Conservation (phyloP, 164 flowering plant genomes). For the Aristolochia californica region DNA sequence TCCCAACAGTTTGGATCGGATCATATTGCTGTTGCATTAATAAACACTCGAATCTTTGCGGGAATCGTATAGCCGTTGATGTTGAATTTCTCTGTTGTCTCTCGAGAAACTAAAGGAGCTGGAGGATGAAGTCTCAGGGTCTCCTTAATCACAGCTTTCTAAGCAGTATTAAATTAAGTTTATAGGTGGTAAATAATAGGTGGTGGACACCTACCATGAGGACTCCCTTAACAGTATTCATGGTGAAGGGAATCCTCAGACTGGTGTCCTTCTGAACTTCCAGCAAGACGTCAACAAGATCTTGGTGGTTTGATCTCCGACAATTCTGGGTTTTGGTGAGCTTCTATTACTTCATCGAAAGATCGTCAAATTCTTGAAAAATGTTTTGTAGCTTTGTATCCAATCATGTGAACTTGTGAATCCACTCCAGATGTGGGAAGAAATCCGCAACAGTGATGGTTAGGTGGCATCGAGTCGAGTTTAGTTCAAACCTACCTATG, state of each 20-base stretch:
- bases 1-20: conserved; percentile 4
- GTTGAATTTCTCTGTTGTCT: background rate
- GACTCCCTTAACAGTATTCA: background rate
- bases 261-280: background rate
- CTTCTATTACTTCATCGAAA: background rate
- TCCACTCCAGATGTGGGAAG: conserved; percentile 11
- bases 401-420: conserved; percentile 9
- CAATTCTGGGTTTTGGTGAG: background rate
- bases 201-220: background rate
- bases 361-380: background rate
- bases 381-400: conserved; percentile 5
- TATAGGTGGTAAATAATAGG: too few species aligned
- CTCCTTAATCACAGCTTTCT: conserved; percentile 19
- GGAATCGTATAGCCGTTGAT: conserved; percentile 3
- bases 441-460: conserved; percentile 4
- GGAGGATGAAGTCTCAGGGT: conserved; percentile 6
- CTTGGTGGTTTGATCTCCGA: background rate
- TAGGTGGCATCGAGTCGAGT: conserved; percentile 3
- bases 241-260: background rate
- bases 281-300: background rate
- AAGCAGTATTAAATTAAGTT: too few species aligned
- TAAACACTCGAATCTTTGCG: background rate
- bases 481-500: background rate
- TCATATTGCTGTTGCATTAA: conserved; percentile 4
- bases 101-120: conserved; percentile 3